Evolutionary conservation across 2,329 filamentous ascomycete genomes (phyloP), one percentile per base, ranked within the genome.

Genomic region (Huntiella omanensis): DNA sequence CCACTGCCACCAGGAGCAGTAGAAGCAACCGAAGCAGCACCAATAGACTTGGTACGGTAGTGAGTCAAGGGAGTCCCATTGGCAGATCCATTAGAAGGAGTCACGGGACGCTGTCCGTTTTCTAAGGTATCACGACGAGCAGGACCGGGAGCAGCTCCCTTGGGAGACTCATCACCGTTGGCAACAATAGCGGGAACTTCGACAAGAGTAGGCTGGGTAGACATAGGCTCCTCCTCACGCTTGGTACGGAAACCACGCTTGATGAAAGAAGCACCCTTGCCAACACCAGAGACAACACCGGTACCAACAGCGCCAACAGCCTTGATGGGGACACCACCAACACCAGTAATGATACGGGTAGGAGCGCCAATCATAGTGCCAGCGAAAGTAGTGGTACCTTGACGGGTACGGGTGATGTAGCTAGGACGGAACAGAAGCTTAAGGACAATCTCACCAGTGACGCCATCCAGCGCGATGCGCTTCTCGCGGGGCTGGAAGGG

Each of bases 311-410:
- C 71, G 2, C 74, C 77, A 34, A 85, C 87, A 34, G 81, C 80
- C 65, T 96, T 96, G 62, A 98, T 80, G n/a, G 91, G 92, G 13
- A 80, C 91, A 34, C 88, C 88, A 22, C 75, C 77, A 45, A 81
- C 77, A 52, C 77, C 76, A 10, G 77, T 81, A 49, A 96, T 83
- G 50, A 98, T 86, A 62, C 87, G 87, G 41, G 83, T 83, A 22
- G 91, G 85, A 1, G 78, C 71, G 4, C 79, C 72, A 8, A 79
- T 80, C 59, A 96, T 95, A 1, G 86, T 93, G 32, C 87, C 87
- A 1, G 80, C 80, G 65, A 98, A 94, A 1, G 88, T 95, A 1
- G 86, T 86, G 0, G 86, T 91, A 44, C 91, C 91, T 61, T 95
- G 84, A 42, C 86, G 75, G 10, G 82, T 74, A 47, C 91, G 78